Conservation (phyloP, 129 eudicot genomes). For the Ambrosia artemisiifolia region DNA sequence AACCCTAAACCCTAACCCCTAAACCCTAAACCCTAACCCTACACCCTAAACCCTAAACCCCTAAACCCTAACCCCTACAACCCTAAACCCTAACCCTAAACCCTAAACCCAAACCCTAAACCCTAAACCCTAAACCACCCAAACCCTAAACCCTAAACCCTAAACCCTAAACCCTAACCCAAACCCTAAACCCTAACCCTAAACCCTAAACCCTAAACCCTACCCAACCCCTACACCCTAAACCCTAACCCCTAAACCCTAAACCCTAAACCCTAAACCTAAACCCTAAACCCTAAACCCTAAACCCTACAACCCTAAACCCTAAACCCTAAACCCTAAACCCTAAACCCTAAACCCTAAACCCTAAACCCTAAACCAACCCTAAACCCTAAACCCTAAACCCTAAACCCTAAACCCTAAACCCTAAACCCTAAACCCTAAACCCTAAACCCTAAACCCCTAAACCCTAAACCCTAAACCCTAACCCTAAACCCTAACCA, state of each 20-base stretch:
- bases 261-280: neutral
- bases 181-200: neutral
- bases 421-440: neutral
- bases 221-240: neutral
- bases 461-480: neutral
- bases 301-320: neutral
- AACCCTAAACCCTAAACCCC: constrained; percentile 5
- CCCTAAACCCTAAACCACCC: no score
- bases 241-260: constrained; percentile 6
- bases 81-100: neutral
- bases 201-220: constrained; percentile 7
- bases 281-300: neutral
- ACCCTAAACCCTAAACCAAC: no score
- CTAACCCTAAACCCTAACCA: neutral
- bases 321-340: constrained; percentile 3
- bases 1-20: neutral
- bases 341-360: constrained; percentile 5
- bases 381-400: neutral
- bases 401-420: neutral
- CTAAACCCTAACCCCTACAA: neutral
- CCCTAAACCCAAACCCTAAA: neutral
- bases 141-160: constrained; percentile 8
- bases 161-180: constrained; percentile 7
- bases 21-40: constrained; percentile 1
- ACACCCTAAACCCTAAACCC: no score